These are phyloP conservation scores for Curvularia sp. DNA, from an alignment of 2,329 filamentous ascomycete species.

Conservation along the genomic window DNA sequence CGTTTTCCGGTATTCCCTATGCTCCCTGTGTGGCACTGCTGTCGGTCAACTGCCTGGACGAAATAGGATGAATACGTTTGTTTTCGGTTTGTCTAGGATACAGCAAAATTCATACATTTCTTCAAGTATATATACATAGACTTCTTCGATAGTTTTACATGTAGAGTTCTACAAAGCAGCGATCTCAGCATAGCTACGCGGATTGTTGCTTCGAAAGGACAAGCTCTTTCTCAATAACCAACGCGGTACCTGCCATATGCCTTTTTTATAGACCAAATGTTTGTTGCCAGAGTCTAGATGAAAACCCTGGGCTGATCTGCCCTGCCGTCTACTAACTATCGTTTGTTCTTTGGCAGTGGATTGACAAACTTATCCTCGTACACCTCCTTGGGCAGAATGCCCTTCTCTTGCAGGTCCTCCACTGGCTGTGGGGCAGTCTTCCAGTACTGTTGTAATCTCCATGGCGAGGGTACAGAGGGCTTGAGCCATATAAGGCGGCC, in stretches of 20 bases:
- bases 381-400: constrained; percentile 20
- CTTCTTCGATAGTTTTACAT: background rate
- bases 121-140: background rate
- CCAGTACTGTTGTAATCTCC: constrained; percentile 27
- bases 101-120: background rate
- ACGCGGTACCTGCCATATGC: background rate
- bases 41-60: background rate
- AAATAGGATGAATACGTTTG: background rate
- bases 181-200: background rate
- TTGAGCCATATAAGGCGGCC: constrained; percentile 18
- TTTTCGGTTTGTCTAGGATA: background rate
- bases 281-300: background rate
- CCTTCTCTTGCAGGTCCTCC: constrained; percentile 25
- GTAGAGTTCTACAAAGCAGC: background rate
- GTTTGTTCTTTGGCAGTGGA: constrained; percentile 7
- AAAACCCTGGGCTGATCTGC: background rate
- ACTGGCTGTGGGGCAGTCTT: constrained; percentile 21
- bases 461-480: constrained; percentile 1
- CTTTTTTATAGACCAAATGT: background rate
- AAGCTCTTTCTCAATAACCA: background rate
- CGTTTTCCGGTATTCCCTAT: background rate
- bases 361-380: constrained; percentile 24
- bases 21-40: background rate
- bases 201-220: background rate
- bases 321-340: background rate